Base-by-base conservation (phyloP, 2,329 filamentous ascomycete genomes). In the Niveomyces coronatus region DNA sequence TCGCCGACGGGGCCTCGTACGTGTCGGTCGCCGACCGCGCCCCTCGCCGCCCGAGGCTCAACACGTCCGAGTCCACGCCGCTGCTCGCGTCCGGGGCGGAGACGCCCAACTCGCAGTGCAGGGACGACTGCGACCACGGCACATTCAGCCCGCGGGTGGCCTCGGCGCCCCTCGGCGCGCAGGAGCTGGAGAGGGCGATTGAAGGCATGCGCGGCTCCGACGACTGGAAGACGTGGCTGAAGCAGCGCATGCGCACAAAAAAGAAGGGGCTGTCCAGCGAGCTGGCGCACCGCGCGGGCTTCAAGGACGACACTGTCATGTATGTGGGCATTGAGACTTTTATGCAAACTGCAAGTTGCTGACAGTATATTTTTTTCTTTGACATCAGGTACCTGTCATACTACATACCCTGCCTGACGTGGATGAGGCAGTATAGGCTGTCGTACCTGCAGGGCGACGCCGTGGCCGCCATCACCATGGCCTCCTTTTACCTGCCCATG, bases 401-500 rank as follows among this genome's bases (percentile, higher is more conserved):
- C 64, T 98, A 98, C 56, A 68, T 98, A 31, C 91, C 91, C 0
- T 85, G 88, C 44, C 65, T 94, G 47, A 87, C 82, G 46, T 98
- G 91, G 91, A 81, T 94, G 45, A 71, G 69, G 37, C 85, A 94
- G 61, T 98, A 98, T 61, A 77, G 74, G 49, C 79, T 77, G 71
- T 74, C 76, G 4, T 94, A 85, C 60, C 60, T 96, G 33, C 76
- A 81, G 49, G 91, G 91, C 33, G 91, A 98, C 58, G 63, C 96
- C 14, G 68, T 94, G 11, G 82, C 89, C 8, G 88, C 89, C 34
- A 58, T 96, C 45, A 96, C 91, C n/a, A 82, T 98, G 65, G 85
- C 89, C n/a, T 94, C 88, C 18, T 91, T 98, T 64, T 98, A 98
- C 58, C 82, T 98, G 26, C 91, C 91, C 36, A 95, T 98, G 88